Conservation (phyloP, 495 filamentous ascomycete genomes). For the Aspergillus avenaceus region DNA sequence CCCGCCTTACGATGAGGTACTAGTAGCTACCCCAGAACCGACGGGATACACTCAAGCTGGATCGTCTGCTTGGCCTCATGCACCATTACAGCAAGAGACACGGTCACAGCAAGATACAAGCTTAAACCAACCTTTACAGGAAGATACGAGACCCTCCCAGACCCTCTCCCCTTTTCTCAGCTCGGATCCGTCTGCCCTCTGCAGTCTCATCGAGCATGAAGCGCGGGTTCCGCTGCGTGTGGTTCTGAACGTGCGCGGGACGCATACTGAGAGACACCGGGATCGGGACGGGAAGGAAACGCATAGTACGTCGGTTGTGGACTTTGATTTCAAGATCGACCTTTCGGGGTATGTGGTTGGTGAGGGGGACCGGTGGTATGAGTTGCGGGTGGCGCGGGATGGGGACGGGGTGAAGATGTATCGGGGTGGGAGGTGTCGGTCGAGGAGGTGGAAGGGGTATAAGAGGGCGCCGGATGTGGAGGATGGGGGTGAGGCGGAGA, state of each 20-base stretch:
- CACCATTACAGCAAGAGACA: too few species aligned
- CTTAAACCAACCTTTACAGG: too few species aligned
- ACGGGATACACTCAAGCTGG: too few species aligned
- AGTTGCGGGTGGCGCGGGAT: slow-evolving; percentile 21
- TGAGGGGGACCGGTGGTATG: slow-evolving; percentile 19
- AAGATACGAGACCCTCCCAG: slow-evolving; percentile 13
- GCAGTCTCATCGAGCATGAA: slow-evolving; percentile 24
- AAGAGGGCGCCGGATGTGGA: slow-evolving; percentile 10
- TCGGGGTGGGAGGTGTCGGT: slow-evolving; percentile 24
- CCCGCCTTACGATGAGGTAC: too few species aligned
- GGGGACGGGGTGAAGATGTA: slow-evolving; percentile 22
- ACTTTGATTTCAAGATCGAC: slow-evolving; percentile 39
- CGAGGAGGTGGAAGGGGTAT: slow-evolving; percentile 18
- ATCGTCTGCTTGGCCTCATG: too few species aligned
- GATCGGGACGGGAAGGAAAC: slow-evolving; percentile 23
- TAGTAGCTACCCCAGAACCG: too few species aligned
- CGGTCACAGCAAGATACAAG: too few species aligned
- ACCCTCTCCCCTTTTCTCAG: slow-evolving; percentile 25
- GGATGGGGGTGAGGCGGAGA: slow-evolving; percentile 3
- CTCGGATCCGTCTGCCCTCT: slow-evolving; percentile 18
- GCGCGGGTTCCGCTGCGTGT: slow-evolving; percentile 34
- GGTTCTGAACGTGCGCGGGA: slow-evolving; percentile 28
- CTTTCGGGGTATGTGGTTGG: slow-evolving; percentile 31
- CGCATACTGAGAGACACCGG: slow-evolving; percentile 25
- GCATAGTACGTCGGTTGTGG: slow-evolving; percentile 25